These are phyloP conservation scores for Gymnopus androsaceus DNA, from an alignment of 1,284 basidiomycete genomes.

Conservation along the genomic window DNA sequence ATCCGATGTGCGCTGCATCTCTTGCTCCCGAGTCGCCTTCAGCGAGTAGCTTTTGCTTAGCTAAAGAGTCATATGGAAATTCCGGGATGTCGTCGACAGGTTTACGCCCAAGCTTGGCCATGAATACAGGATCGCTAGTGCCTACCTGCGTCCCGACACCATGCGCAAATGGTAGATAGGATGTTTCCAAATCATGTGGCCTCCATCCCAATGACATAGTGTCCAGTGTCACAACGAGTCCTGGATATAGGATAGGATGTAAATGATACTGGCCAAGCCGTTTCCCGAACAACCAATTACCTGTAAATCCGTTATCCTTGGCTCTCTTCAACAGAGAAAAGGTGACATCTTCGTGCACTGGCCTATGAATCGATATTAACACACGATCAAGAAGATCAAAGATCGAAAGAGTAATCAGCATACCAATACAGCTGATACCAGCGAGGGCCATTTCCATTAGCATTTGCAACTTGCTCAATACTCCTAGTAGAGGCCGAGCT, in stretches of 20 bases:
- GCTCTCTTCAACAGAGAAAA: slow-evolving; percentile 65
- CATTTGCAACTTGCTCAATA: slow-evolving; percentile 73
- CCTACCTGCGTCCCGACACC: slow-evolving; percentile 63
- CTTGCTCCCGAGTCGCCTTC: slow-evolving; percentile 48
- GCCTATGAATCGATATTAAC: slow-evolving; percentile 38
- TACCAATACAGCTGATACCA: slow-evolving; percentile 86
- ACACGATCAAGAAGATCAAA: background rate
- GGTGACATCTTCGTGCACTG: slow-evolving; percentile 60
- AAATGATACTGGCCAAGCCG: no score
- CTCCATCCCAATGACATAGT: slow-evolving; percentile 70
- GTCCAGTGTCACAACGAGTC: slow-evolving; percentile 72
- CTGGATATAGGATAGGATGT: no score
- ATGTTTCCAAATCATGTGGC: slow-evolving; percentile 59
- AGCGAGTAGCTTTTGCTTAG: slow-evolving; percentile 37
- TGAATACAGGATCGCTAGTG: slow-evolving; percentile 71
- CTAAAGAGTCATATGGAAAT: slow-evolving; percentile 61
- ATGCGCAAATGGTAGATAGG: slow-evolving; percentile 65
- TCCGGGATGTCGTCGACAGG: slow-evolving; percentile 41
- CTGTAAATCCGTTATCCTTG: slow-evolving; percentile 63
- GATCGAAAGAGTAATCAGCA: slow-evolving; percentile 4
- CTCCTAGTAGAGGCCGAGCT: slow-evolving; percentile 71
- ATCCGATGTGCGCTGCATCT: slow-evolving; percentile 46
- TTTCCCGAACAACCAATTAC: no score
- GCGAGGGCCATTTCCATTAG: slow-evolving; percentile 61
- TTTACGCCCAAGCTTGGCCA: slow-evolving; percentile 49